Evolutionary conservation across 768 basidiomycete species (phyloP), one percentile per base, ranked within the genome.

Genomic region (Hemileccinum rubropunctum): DNA sequence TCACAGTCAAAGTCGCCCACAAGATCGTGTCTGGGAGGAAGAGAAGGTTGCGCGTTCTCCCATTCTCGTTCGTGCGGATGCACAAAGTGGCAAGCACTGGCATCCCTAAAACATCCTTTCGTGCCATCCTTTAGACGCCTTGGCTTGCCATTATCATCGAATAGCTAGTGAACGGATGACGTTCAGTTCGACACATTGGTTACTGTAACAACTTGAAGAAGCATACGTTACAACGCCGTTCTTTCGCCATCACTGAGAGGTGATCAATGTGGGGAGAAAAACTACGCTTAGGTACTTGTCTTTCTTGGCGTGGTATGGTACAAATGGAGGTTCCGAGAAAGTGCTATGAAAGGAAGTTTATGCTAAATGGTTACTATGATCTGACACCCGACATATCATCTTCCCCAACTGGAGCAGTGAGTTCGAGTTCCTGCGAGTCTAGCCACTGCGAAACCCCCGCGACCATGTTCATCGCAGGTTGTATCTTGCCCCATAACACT

Each of bases 51-150:
- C 1, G 73, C 72, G n/a, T 42, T 33, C 44, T 46, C 38, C 73
- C 73, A 73, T 14, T 53, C 53, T 2, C 65, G 63, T 26, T 71
- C 64, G 46, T 57, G 56, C 6, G 72, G 72, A 23, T 68, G 67
- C 13, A 43, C 69, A 27, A 67, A 69, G 35, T n/a, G 42, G 43
- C 67, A 68, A n/a, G 18, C 50, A 35, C 44, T 55, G 37, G 53
- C 60, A 37, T 54, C 53, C 28, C 58, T 58, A 10, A 0, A 12
- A 37, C 67, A 68, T 2, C 67, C 67, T 42, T 11, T 53, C 7
- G 46, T 50, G 3, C 64, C 60, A 15, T 57, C 48, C 41, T 6
- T 64, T 35, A 54, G 21, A 14, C 50, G 56, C 20, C 67, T 62
- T 11, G 64, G 52, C 40, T 28, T 52, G 8, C 67, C 67, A 18